These are phyloP conservation scores for Mucuna pruriens DNA, from an alignment of 306 rosid genomes.

Conservation along the genomic window DNA sequence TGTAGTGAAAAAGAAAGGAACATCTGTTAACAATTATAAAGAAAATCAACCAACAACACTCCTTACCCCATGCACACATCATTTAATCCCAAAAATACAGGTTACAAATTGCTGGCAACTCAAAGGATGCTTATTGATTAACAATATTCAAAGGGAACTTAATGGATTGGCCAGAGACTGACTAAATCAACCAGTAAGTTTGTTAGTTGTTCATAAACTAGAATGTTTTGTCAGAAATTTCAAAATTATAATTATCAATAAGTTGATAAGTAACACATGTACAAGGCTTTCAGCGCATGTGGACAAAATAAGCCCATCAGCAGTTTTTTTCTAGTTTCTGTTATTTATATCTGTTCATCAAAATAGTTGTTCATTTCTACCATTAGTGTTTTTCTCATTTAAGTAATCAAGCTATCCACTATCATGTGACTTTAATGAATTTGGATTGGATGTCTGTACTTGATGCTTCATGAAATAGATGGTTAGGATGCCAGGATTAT, in stretches of 20 bases:
- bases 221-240: not conserved
- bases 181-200: not conserved
- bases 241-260: not conserved
- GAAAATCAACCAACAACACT: conserved; percentile 19
- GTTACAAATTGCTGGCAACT: not conserved
- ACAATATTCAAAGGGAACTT: not conserved
- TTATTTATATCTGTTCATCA: not conserved
- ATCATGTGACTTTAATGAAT: not conserved
- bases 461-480: not conserved
- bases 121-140: not conserved
- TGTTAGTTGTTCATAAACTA: conserved; percentile 7
- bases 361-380: not conserved
- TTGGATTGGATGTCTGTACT: not conserved
- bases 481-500: not conserved
- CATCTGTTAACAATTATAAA: conserved; percentile 30
- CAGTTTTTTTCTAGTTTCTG: not conserved
- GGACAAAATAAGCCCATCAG: not conserved
- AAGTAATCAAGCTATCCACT: not conserved
- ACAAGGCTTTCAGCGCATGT: not conserved
- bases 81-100: conserved; percentile 7
- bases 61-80: conserved; percentile 16
- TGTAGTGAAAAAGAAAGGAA: conserved; percentile 42
- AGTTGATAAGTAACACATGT: not conserved
- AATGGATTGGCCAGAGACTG: not conserved
- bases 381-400: not conserved